Percentiles rank a stretch among this genome's conserved stretches.
These are phyloP conservation scores for Amylocystis lapponica DNA, from an alignment of 768 basidiomycete genomes.

Conservation along the genomic window DNA sequence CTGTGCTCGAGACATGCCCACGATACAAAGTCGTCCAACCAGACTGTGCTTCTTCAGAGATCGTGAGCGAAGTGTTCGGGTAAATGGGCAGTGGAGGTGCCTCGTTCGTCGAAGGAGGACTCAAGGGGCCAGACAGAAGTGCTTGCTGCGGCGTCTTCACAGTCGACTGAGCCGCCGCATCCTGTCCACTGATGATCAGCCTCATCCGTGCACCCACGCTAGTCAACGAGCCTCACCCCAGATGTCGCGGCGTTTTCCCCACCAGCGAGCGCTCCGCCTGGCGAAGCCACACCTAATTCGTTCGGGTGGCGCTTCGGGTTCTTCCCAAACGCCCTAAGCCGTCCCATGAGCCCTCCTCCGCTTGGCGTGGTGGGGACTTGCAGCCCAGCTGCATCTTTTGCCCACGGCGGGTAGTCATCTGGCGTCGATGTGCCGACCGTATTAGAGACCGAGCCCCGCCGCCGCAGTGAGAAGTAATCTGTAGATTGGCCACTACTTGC, in stretches of 20 bases:
- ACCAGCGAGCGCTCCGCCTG: conserved; percentile 9
- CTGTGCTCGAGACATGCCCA: conserved; percentile 56
- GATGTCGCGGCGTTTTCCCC: conserved; percentile 6
- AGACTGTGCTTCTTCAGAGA: conserved; percentile 75
- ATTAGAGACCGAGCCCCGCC: conserved; percentile 40
- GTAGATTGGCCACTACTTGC: too few species aligned
- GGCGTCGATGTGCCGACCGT: conserved; percentile 30
- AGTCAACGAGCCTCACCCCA: conserved; percentile 22
- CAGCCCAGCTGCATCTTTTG: conserved; percentile 23
- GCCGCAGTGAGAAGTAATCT: conserved; percentile 52
- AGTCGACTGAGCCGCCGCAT: conserved; percentile 9
- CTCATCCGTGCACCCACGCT: background rate
- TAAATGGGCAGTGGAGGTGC: conserved; percentile 63
- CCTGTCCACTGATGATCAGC: conserved; percentile 6
- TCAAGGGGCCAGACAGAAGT: conserved; percentile 49
- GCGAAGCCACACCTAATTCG: conserved; percentile 18
- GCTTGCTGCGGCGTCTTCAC: conserved; percentile 48
- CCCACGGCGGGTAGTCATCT: conserved; percentile 46
- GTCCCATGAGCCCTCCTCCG: conserved; percentile 64
- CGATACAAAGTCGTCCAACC: conserved; percentile 78
- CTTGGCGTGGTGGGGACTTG: conserved; percentile 45
- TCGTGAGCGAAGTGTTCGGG: conserved; percentile 56
- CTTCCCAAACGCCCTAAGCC: conserved; percentile 72
- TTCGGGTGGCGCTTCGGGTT: conserved; percentile 34
- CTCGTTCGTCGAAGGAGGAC: conserved; percentile 66